These are phyloP conservation scores for Calonectria crousiana DNA, from an alignment of 2,329 filamentous ascomycete genomes.

Conservation along the genomic window DNA sequence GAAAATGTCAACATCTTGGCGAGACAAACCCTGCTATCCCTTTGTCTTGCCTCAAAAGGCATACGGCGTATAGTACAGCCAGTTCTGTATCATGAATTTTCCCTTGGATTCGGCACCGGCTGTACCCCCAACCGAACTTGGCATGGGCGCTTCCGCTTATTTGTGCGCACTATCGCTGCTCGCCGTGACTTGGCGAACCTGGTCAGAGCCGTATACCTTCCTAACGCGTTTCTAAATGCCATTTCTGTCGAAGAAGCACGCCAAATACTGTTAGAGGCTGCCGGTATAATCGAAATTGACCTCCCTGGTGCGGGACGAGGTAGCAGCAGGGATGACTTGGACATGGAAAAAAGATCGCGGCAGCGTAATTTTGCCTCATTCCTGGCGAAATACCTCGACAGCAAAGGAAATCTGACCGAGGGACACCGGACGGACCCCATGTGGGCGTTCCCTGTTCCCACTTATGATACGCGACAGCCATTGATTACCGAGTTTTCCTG, in stretches of 20 bases:
- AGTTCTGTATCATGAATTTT: neutral
- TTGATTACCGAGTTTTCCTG: neutral
- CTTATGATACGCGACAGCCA: neutral
- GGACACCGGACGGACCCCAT: neutral
- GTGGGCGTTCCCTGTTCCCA: neutral
- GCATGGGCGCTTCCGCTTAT: neutral
- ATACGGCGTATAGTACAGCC: neutral
- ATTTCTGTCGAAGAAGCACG: neutral
- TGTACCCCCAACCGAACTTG: neutral
- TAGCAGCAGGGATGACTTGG: neutral
- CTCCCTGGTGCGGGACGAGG: neutral
- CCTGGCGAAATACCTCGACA: neutral
- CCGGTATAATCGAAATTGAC: neutral
- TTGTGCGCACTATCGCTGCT: neutral
- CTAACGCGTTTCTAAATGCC: neutral
- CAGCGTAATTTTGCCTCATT: neutral
- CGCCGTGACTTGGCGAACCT: neutral
- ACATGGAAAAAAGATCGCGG: neutral
- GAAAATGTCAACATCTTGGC: neutral
- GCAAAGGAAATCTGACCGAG: neutral
- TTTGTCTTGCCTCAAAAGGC: neutral
- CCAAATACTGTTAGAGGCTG: neutral
- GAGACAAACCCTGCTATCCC: neutral
- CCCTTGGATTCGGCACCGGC: neutral
- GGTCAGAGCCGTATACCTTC: neutral